Conservation (phyloP, 352 stramenopile genomes). For the Phytophthora hybrid region DNA sequence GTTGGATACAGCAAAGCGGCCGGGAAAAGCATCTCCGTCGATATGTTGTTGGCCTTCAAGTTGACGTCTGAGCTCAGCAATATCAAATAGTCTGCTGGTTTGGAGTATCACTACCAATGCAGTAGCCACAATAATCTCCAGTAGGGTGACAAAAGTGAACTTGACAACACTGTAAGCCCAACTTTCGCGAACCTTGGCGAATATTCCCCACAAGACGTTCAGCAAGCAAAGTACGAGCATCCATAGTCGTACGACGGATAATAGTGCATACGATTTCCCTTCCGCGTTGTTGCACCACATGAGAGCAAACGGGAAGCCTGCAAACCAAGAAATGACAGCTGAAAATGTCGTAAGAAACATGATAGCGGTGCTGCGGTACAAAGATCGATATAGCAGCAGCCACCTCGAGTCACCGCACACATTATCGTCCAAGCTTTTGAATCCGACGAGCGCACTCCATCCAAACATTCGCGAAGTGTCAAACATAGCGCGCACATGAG, state of each 20-base stretch:
- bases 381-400: slow-evolving; percentile 58
- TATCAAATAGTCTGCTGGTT: slow-evolving; percentile 33
- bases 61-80: slow-evolving; percentile 44
- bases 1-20: slow-evolving; percentile 47
- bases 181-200: slow-evolving; percentile 43
- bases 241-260: slow-evolving; percentile 56
- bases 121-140: slow-evolving; percentile 50
- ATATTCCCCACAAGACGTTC: slow-evolving; percentile 47
- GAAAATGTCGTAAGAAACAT: slow-evolving; percentile 54
- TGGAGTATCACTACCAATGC: slow-evolving; percentile 38
- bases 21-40: slow-evolving; percentile 45
- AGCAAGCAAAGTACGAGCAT: slow-evolving; percentile 54
- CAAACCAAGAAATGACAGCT: slow-evolving; percentile 57
- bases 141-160: slow-evolving; percentile 47
- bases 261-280: slow-evolving; percentile 38
- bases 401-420: slow-evolving; percentile 44
- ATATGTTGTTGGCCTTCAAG: slow-evolving; percentile 48
- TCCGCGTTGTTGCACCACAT: slow-evolving; percentile 49
- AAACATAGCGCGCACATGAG: slow-evolving; percentile 37
- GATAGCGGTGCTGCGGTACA: slow-evolving; percentile 57
- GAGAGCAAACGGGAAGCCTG: slow-evolving; percentile 54
- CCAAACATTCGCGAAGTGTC: slow-evolving; percentile 50
- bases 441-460: slow-evolving; percentile 35
- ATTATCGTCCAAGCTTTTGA: slow-evolving; percentile 2
- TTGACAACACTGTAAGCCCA: slow-evolving; percentile 52